Evolutionary conservation across 805 yeast species (phyloP), one percentile per base, ranked within the genome.

Genomic region (Danielia reshetovae): DNA sequence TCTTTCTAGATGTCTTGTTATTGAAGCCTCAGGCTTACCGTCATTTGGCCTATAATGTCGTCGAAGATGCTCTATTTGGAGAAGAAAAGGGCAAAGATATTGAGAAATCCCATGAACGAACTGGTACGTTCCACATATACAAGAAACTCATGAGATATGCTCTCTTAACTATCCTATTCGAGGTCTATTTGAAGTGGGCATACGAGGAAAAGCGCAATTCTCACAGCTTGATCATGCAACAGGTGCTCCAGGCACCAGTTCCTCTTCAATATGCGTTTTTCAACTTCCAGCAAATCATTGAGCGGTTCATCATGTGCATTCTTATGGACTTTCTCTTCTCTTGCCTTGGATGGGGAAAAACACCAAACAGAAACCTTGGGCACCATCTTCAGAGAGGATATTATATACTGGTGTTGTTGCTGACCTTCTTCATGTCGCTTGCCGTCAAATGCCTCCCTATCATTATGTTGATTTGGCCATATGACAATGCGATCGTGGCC

Each of bases 391-490:
- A 67, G 27, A 60, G 59, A 28, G 52, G 54, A 1, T 63, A 59
- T 43, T 37, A 43, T 59, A 72, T 11, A 1, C 51, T 60, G n/a
- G 71, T 74, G 4, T 56, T 89, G 12, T 71, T 87, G 1, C 70
- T 80, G 7, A 82, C 95, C 0, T 70, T 88, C 1, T 54, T 89
- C 29, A 71, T 88, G 5, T 80, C 97, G 0, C 79, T 86, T 28
- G 77, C 85, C 1, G 81, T 90, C 25, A 86, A 84, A 52, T 66
- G 90, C 15, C 81, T 90, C 43, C 98, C 98, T 0, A 82, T 93
- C 13, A 68, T 93, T 22, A 90, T 90, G 89, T 67, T 93, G 21
- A 90, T 93, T 23, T 93, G 99, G 99, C 93, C 95, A 0, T 93
- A 93, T 52, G 96, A 93, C 52, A 52, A 52, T 24, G 75, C 84